phyloP scores from a whole-genome alignment of 2,329 filamentous ascomycete species.

The Xylaria sp. region DNA sequence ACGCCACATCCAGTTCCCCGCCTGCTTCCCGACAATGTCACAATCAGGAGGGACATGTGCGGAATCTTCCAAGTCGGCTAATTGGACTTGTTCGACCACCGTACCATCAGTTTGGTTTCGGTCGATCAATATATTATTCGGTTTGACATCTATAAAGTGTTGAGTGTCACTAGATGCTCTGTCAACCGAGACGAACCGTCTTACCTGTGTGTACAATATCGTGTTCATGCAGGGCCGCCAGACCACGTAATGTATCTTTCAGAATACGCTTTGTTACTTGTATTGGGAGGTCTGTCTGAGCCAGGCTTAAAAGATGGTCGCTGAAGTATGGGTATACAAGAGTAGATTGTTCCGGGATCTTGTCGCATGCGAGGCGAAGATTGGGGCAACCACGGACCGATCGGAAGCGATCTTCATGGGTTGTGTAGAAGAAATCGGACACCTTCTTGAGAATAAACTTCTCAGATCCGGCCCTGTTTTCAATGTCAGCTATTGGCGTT shows the following conservation, averaged over 20 bases:
- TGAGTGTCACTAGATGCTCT: constrained; percentile 7
- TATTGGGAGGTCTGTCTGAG: constrained; percentile 18
- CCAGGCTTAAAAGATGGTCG: constrained; percentile 23
- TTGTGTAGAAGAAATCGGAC: constrained; percentile 12
- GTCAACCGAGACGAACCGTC: neutral
- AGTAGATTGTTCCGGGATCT: constrained; percentile 19
- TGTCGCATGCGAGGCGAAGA: constrained; percentile 23
- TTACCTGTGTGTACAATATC: constrained; percentile 22
- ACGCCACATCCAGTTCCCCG: constrained; percentile 25
- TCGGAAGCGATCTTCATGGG: constrained; percentile 17
- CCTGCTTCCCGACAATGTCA: constrained; percentile 23
- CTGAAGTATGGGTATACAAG: constrained; percentile 26
- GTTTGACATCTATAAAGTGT: constrained; percentile 20
- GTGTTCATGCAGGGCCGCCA: constrained; percentile 22
- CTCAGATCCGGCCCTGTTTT: constrained; percentile 21
- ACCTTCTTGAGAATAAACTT: constrained; percentile 25
- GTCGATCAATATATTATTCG: constrained; percentile 22
- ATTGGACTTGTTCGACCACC: constrained; percentile 18
- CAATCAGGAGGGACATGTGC: constrained; percentile 19
- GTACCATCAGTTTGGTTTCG: constrained; percentile 11
- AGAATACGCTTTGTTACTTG: constrained; percentile 23
- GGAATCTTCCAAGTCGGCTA: constrained; percentile 26
- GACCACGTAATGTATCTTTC: constrained; percentile 21
- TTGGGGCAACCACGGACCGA: constrained; percentile 16
- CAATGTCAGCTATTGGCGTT: constrained; percentile 10